These are phyloP conservation scores for Exobasidium rhododendri DNA, from an alignment of 1,284 basidiomycete genomes.

Conservation along the genomic window DNA sequence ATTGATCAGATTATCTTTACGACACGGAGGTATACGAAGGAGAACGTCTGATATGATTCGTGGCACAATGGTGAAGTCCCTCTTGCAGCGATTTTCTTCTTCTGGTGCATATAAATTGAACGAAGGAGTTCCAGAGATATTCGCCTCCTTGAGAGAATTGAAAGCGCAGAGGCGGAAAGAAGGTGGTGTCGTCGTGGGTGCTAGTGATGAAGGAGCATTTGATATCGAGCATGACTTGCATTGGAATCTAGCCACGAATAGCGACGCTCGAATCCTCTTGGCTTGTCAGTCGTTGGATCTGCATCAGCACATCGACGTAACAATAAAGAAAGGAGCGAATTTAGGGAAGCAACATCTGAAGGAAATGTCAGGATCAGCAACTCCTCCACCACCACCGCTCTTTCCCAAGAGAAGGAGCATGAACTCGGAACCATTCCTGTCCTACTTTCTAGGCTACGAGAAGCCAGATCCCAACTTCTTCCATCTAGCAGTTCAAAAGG, in stretches of 20 bases:
- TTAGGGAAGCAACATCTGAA: no score
- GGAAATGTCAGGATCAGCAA: no score
- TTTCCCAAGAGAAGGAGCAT: neutral
- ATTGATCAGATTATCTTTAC: slow-evolving; percentile 6
- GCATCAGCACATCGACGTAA: neutral
- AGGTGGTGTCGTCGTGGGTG: neutral
- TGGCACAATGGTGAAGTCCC: neutral
- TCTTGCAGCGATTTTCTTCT: slow-evolving; percentile 6
- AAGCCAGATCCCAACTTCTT: slow-evolving; percentile 10
- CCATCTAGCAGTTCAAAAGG: slow-evolving; percentile 1
- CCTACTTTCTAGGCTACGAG: slow-evolving; percentile 1
- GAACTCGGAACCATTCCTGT: neutral
- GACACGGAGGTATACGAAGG: neutral
- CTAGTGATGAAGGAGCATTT: no score
- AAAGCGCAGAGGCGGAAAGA: neutral
- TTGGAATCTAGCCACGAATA: slow-evolving; percentile 10
- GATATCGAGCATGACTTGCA: no score
- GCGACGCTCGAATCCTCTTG: neutral
- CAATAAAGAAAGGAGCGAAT: no score
- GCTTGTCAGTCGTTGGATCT: slow-evolving; percentile 4
- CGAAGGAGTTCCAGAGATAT: slow-evolving; percentile 4
- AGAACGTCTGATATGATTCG: neutral
- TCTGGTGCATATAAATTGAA: slow-evolving; percentile 1
- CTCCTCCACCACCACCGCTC: no score
- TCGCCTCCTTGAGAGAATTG: neutral